These are phyloP conservation scores for Blastobotrys raffinosifermentans DNA, from an alignment of 1,139 yeast species.

Conservation along the genomic window DNA sequence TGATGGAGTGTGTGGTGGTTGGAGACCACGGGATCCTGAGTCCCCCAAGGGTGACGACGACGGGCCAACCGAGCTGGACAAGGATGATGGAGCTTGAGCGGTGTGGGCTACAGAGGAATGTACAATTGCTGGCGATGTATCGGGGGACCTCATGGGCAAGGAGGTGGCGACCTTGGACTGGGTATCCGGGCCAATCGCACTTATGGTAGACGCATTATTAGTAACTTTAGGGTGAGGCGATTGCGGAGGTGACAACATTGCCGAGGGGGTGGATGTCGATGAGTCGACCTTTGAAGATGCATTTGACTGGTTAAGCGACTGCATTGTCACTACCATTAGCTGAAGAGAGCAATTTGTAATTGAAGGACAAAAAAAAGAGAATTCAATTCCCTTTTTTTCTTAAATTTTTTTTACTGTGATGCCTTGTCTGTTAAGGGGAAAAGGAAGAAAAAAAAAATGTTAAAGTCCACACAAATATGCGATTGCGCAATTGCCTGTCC, in stretches of 20 bases:
- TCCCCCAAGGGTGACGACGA: not conserved
- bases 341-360: slow-evolving; percentile 2
- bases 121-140: not conserved
- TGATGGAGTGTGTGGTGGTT: not conserved
- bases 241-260: slow-evolving; percentile 26
- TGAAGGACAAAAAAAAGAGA: not conserved
- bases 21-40: slow-evolving; percentile 7
- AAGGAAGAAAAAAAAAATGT: slow-evolving; percentile 3
- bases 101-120: not conserved
- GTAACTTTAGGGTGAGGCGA: slow-evolving; percentile 26
- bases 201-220: not conserved
- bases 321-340: slow-evolving; percentile 1
- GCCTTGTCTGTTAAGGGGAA: no score
- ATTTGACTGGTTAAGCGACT: not conserved
- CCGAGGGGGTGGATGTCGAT: not conserved
- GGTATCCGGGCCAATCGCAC: not conserved
- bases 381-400: no score
- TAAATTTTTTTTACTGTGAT: no score
- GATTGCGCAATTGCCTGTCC: no score
- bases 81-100: slow-evolving; percentile 2
- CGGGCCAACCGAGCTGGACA: not conserved
- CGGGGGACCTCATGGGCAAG: no score
- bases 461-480: no score
- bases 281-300: no score
- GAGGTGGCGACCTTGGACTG: not conserved